phyloP scores from a whole-genome alignment of 495 filamentous ascomycete genomes.

The Penicillium antarcticum region DNA sequence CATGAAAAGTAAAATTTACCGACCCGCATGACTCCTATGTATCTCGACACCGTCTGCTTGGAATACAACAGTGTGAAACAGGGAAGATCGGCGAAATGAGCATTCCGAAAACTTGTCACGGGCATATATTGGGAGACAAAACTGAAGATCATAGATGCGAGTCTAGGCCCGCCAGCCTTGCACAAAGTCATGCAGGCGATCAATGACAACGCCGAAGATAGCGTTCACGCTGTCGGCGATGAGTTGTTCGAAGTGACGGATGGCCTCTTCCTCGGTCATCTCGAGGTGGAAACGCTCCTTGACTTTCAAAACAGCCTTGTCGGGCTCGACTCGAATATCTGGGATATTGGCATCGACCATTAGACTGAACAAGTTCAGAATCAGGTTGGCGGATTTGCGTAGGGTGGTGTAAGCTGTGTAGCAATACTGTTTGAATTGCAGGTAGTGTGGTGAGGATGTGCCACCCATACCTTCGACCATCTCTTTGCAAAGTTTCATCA shows the following conservation, averaged over 20 bases:
- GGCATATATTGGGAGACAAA: not conserved
- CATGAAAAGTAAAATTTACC: not conserved
- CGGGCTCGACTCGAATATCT: slow-evolving; percentile 87
- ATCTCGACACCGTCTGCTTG: not conserved
- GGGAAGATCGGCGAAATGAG: not conserved
- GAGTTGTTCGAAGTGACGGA: slow-evolving; percentile 77
- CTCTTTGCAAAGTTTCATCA: slow-evolving; percentile 95
- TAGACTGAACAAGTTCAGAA: slow-evolving; percentile 92
- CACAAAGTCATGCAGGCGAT: slow-evolving; percentile 88
- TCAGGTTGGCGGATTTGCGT: slow-evolving; percentile 82
- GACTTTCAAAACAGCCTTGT: slow-evolving; percentile 90
- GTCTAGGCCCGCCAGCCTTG: slow-evolving; percentile 77
- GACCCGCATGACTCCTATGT: not conserved
- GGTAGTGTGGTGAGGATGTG: slow-evolving; percentile 69
- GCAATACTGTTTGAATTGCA: slow-evolving; percentile 88
- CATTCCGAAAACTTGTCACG: not conserved
- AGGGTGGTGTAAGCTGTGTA: slow-evolving; percentile 93
- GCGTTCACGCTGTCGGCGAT: slow-evolving; percentile 88
- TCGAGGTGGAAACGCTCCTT: slow-evolving; percentile 91
- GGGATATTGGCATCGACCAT: slow-evolving; percentile 98
- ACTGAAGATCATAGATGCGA: slow-evolving; percentile 3
- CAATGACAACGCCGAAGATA: slow-evolving; percentile 89
- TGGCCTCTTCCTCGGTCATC: slow-evolving; percentile 90
- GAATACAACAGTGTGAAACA: not conserved
- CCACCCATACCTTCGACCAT: slow-evolving; percentile 99